Evolutionary conservation across 208 protist genomes (phyloP), one percentile per base, ranked within the genome.

Genomic region (Leishmania martiniquensis): DNA sequence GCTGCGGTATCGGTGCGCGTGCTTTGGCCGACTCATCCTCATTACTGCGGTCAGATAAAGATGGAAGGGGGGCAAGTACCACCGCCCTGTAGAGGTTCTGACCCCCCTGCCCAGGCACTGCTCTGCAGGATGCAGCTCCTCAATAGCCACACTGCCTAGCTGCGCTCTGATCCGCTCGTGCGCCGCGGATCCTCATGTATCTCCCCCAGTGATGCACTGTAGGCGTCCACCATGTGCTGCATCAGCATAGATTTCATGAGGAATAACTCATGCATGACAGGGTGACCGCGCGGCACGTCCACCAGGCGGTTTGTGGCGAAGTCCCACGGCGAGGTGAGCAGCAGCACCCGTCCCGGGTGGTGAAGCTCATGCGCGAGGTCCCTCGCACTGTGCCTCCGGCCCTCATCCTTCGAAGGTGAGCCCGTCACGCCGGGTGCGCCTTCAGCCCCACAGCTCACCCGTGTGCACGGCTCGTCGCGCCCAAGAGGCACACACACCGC

Each of bases 261-360:
- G 51, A 91, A 89, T 9, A 93, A 60, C 45, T 90, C 80, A 73
- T 93, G 89, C 74, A 87, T 87, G 70, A 87, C 59, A 49, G 84
- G 65, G 65, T 93, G 81, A n/a, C 87, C 83, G 39, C 82, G 83
- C 7, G 89, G 87, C 25, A 93, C 86, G 60, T 91, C 84, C 4
- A 91, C 85, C 20, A 93, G 81, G 42, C 89, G 85, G 68, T 89
- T 91, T 20, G 62, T 82, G 25, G 49, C 37, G 12, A 68, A 37
- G 6, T 89, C 81, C 67, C 85, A 88, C 25, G 82, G 85, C 47
- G 79, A 78, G n/a, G 89, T 93, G 15, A 91, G 76, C 75, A 90
- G 75, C 54, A 91, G 72, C 32, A 91, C 86, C 15, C 87, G 87
- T 17, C 89, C 89, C 20, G 87, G 87, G 68, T 91, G 87, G 67